phyloP scores from a whole-genome alignment of 208 protist genomes.

The Leishmania arabica region DNA sequence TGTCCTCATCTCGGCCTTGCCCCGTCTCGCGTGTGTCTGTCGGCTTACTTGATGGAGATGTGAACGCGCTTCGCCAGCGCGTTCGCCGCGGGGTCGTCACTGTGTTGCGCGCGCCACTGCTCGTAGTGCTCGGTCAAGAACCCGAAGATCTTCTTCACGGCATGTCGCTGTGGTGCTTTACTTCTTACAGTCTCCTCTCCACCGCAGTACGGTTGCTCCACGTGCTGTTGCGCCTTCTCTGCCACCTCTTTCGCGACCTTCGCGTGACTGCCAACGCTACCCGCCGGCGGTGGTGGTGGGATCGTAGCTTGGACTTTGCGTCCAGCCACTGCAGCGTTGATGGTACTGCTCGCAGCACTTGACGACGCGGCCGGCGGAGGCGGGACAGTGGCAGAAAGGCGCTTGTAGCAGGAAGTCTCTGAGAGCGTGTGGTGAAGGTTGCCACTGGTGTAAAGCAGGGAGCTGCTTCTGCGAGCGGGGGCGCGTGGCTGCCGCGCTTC shows the following conservation, averaged over 20 bases:
- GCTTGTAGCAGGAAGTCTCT: constrained; percentile 2
- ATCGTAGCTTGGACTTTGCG: background rate
- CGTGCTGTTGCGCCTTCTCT: background rate
- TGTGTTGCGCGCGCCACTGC: constrained; percentile 38
- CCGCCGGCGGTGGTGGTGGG: background rate
- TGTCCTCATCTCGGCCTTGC: background rate
- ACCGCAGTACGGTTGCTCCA: constrained; percentile 53
- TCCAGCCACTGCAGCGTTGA: background rate
- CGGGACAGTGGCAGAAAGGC: background rate
- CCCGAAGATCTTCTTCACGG: constrained; percentile 33
- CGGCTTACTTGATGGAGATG: constrained; percentile 19
- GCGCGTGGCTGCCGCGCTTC: constrained; percentile 24
- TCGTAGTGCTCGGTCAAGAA: constrained; percentile 41
- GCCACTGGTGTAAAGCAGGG: background rate
- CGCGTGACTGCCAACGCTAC: background rate
- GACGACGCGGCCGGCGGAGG: background rate
- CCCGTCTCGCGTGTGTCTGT: background rate
- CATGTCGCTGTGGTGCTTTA: constrained; percentile 11
- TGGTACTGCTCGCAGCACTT: background rate
- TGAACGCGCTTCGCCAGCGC: constrained; percentile 33
- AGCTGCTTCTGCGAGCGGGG: constrained; percentile 2
- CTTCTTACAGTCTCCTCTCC: constrained; percentile 40
- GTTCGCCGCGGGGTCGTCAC: constrained; percentile 18
- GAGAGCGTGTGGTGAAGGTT: background rate
- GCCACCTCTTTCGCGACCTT: background rate